These are phyloP conservation scores for Neurospora sp. DNA, from an alignment of 495 filamentous ascomycete species.

Conservation along the genomic window DNA sequence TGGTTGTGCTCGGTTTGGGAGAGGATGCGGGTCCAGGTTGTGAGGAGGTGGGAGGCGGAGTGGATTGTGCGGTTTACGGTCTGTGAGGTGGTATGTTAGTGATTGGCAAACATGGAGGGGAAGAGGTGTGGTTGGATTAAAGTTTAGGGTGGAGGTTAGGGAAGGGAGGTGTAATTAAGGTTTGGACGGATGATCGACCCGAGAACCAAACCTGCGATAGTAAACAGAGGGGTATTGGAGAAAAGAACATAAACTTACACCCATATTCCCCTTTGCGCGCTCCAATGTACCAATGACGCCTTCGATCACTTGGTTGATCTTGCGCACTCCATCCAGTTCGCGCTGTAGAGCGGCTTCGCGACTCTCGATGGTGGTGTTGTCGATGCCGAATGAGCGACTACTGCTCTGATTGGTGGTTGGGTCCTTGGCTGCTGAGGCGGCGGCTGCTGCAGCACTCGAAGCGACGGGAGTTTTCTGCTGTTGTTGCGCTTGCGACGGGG, in stretches of 20 bases:
- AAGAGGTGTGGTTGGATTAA: neutral
- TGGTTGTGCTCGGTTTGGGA: conserved; percentile 97
- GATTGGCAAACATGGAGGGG: neutral
- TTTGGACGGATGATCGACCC: neutral
- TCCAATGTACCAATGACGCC: conserved; percentile 70
- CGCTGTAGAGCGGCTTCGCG: conserved; percentile 62
- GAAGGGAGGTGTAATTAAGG: neutral
- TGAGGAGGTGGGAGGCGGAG: conserved; percentile 85
- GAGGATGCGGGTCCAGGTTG: conserved; percentile 91
- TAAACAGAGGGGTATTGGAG: neutral
- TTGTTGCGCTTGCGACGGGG: neutral
- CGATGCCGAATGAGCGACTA: conserved; percentile 40
- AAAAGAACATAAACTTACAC: conserved; percentile 40
- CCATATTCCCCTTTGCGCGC: conserved; percentile 82
- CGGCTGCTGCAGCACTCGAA: conserved; percentile 5
- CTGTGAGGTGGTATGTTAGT: conserved; percentile 27
- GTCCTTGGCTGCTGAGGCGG: conserved; percentile 27
- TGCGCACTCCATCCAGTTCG: conserved; percentile 73
- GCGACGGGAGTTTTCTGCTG: neutral
- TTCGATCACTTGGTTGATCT: conserved; percentile 81
- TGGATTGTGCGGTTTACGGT: conserved; percentile 77
- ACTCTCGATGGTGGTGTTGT: conserved; percentile 36
- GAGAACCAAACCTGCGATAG: neutral
- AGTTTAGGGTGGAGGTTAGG: neutral
- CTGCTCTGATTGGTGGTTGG: conserved; percentile 36